A percentile compares a stretch with the other conserved stretches of the same genome.
These are phyloP conservation scores for Cystofilobasidium ferigula DNA, from an alignment of 768 basidiomycete genomes.

Conservation along the genomic window DNA sequence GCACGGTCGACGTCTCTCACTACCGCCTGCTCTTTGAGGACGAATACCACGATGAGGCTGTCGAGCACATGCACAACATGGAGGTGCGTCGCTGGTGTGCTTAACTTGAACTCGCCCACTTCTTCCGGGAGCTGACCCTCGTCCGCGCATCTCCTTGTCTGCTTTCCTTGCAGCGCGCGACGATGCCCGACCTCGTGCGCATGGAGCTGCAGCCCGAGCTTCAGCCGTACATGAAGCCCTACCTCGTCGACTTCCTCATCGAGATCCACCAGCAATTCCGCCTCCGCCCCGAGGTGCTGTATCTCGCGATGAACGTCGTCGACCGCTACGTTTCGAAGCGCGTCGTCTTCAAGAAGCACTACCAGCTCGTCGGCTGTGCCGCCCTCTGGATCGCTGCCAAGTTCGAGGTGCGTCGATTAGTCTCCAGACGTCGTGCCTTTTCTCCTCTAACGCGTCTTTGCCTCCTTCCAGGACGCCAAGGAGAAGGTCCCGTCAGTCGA, in stretches of 20 bases:
- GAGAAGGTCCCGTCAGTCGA: conserved; percentile 92
- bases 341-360: conserved; percentile 97
- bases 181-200: conserved; percentile 72
- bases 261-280: conserved; percentile 97
- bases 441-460: background rate
- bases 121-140: background rate
- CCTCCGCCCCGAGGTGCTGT: conserved; percentile 93
- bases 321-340: conserved; percentile 98
- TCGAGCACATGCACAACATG: conserved; percentile 91
- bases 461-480: conserved; percentile 59
- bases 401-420: conserved; percentile 49
- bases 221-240: conserved; percentile 97
- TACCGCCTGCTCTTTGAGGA: conserved; percentile 65
- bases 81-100: conserved; percentile 64
- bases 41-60: conserved; percentile 88
- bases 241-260: conserved; percentile 95
- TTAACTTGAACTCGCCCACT: background rate
- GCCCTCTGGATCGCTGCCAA: conserved; percentile 99
- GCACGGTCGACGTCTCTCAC: background rate
- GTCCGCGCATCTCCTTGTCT: background rate
- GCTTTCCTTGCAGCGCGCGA: background rate
- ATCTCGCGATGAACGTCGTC: conserved; percentile 95
- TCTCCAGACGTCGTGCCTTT: background rate
- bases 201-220: conserved; percentile 99
- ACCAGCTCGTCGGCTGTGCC: conserved; percentile 96